phyloP scores from a whole-genome alignment of 768 basidiomycete genomes.

The Rhodotorula kratochvilovae region DNA sequence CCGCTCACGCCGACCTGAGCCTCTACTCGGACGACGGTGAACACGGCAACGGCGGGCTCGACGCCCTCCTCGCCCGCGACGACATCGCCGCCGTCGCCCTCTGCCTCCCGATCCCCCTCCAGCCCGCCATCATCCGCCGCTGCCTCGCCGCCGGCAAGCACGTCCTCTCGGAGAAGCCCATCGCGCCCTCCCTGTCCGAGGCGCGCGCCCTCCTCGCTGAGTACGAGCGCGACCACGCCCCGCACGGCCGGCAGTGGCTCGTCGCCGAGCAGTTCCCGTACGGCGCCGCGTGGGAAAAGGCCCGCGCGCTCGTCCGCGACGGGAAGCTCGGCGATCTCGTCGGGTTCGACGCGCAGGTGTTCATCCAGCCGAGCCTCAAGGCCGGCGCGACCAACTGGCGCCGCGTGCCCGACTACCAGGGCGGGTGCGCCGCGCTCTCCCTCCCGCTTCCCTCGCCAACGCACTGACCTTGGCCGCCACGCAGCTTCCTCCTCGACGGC shows the following conservation, averaged over 20 bases:
- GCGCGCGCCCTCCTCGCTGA: conserved; percentile 63
- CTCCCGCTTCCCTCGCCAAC: too few relatives aligned
- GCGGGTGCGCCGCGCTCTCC: conserved; percentile 35
- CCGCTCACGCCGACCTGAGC: conserved; percentile 56
- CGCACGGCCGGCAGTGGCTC: conserved; percentile 52
- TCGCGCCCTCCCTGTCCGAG: conserved; percentile 63
- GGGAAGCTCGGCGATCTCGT: conserved; percentile 69
- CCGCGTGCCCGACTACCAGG: conserved; percentile 62
- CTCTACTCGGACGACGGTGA: conserved; percentile 53
- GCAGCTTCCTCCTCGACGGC: conserved; percentile 61
- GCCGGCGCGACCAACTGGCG: conserved; percentile 56
- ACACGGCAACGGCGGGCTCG: conserved; percentile 46
- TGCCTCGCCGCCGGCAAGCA: conserved; percentile 66
- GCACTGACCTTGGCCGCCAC: background rate
- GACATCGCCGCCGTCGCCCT: conserved; percentile 72
- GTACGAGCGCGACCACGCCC: conserved; percentile 63
- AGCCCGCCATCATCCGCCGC: conserved; percentile 64
- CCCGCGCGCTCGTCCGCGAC: conserved; percentile 48
- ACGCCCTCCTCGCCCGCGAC: conserved; percentile 58
- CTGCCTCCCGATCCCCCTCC: conserved; percentile 68
- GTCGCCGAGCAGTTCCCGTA: conserved; percentile 33
- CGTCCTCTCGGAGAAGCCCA: conserved; percentile 82
- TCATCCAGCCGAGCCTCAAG: conserved; percentile 38
- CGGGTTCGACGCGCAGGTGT: conserved; percentile 60
- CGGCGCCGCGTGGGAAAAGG: conserved; percentile 13